Evolutionary conservation across 306 rosid species (phyloP).

Genomic region (Prunus mira): DNA sequence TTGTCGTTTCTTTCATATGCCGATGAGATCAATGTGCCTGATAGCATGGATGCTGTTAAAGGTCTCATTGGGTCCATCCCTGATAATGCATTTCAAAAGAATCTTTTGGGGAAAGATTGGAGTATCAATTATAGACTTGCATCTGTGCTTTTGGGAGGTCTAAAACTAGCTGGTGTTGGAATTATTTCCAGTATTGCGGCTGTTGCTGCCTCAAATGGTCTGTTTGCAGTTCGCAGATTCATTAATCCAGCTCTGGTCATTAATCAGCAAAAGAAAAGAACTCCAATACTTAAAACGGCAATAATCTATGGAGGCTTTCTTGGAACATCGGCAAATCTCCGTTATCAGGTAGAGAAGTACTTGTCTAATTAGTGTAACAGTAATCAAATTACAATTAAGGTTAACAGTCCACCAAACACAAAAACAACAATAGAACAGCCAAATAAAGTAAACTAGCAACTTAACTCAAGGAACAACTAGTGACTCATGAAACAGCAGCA

Average conservation of each 20-base stretch:
- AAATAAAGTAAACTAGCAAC: neutral
- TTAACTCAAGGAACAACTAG: neutral
- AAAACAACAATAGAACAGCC: neutral
- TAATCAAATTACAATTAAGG: no score
- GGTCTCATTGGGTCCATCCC: conserved; percentile 93
- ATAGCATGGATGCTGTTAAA: conserved; percentile 53
- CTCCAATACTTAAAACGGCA: conserved; percentile 87
- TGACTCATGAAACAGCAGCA: neutral
- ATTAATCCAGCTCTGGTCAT: conserved; percentile 54
- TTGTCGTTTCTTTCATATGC: conserved; percentile 75
- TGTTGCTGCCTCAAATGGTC: conserved; percentile 73
- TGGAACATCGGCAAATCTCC: conserved; percentile 83
- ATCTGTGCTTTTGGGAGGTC: conserved; percentile 84
- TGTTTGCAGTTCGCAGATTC: conserved; percentile 53
- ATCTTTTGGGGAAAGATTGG: conserved; percentile 80
- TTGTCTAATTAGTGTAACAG: neutral
- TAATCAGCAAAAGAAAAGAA: conserved; percentile 52
- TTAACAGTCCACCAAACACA: neutral
- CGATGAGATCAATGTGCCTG: conserved; percentile 52
- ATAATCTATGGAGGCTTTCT: conserved; percentile 62
- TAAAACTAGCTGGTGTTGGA: conserved; percentile 88
- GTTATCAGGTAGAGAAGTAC: conserved; percentile 73
- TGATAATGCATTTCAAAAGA: conserved; percentile 95
- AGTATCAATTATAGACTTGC: conserved; percentile 74
- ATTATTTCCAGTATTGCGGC: conserved; percentile 89